phyloP scores from a whole-genome alignment of 805 yeast genomes.

The Barnettozyma populi region DNA sequence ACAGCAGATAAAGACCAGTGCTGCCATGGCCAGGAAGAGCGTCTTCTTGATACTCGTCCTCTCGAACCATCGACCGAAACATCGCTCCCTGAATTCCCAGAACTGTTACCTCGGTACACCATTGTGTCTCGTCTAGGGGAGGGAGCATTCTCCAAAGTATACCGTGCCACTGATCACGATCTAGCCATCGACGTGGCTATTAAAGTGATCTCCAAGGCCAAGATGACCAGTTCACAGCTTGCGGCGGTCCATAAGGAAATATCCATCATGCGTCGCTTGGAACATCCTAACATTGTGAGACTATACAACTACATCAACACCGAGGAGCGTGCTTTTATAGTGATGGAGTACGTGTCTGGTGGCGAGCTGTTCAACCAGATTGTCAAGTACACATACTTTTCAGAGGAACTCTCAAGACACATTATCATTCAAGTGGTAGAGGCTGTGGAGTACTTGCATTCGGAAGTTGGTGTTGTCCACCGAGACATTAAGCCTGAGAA shows the following conservation, averaged over 20 bases:
- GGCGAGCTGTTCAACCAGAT: slow-evolving; percentile 72
- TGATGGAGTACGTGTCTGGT: slow-evolving; percentile 70
- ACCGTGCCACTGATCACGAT: slow-evolving; percentile 42
- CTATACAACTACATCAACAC: slow-evolving; percentile 65
- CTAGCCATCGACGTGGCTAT: slow-evolving; percentile 36
- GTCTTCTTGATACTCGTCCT: not conserved
- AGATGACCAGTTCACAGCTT: slow-evolving; percentile 55
- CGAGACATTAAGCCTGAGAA: slow-evolving; percentile 83
- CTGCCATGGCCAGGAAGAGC: not conserved
- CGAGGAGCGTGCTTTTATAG: slow-evolving; percentile 54
- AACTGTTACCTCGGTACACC: slow-evolving; percentile 29
- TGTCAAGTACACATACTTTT: slow-evolving; percentile 59
- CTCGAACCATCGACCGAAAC: not conserved
- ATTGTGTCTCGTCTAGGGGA: slow-evolving; percentile 59
- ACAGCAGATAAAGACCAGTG: not conserved
- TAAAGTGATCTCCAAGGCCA: slow-evolving; percentile 61
- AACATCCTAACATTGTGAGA: slow-evolving; percentile 58
- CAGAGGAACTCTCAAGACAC: slow-evolving; percentile 61
- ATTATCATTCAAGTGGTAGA: slow-evolving; percentile 57
- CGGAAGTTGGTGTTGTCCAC: slow-evolving; percentile 72
- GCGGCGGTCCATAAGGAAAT: slow-evolving; percentile 78
- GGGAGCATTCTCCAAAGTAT: slow-evolving; percentile 78
- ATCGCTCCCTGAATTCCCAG: slow-evolving; percentile 14
- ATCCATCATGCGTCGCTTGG: slow-evolving; percentile 61
- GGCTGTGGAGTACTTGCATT: slow-evolving; percentile 66